Evolutionary conservation across 768 basidiomycete genomes (phyloP), one percentile per base, ranked within the genome.

Genomic region (Hypsizygus marmoreus): DNA sequence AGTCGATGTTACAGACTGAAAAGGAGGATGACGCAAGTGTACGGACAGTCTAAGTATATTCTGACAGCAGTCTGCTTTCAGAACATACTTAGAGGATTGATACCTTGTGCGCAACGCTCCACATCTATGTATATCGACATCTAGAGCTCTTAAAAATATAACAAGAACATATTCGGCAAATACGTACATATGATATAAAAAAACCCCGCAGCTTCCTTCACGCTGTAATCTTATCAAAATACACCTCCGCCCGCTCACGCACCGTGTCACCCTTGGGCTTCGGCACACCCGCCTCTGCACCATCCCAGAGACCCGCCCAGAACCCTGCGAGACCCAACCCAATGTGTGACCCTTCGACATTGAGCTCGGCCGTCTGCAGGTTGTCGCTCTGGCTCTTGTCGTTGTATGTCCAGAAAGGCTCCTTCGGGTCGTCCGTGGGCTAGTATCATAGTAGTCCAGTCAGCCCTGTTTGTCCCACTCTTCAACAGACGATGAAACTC

Each of bases 181-280:
- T n/a, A n/a, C n/a, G n/a, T n/a, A n/a, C n/a, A n/a, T n/a, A n/a
- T n/a, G n/a, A n/a, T n/a, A n/a, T n/a, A n/a, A n/a, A n/a, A n/a
- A n/a, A n/a, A n/a, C n/a, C n/a, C n/a, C n/a, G n/a, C n/a, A n/a
- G n/a, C n/a, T n/a, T n/a, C n/a, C n/a, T n/a, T n/a, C n/a, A n/a
- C n/a, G n/a, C n/a, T n/a, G n/a, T n/a, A n/a, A 40, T 26, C 49
- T 47, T 56, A 8, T 53, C 51, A 34, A 60, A 64, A 49, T 52
- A 64, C 12, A 59, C 59, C 42, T 64, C 63, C 16, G 59, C 56
- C 25, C 57, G 48, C 26, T 60, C 59, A n/a, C 47, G 47, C 19
- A 58, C 45, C 5, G 56, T 58, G 8, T 46, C 24, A 1, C 60
- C 62, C 6, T 35, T 20, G 5, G 56, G 60, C 13, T 45, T 43